Percentiles rank a stretch among this genome's conserved stretches.
Evolutionary conservation across 108 stramenopile species (phyloP).

Genomic region (Skeletonema menzelii): DNA sequence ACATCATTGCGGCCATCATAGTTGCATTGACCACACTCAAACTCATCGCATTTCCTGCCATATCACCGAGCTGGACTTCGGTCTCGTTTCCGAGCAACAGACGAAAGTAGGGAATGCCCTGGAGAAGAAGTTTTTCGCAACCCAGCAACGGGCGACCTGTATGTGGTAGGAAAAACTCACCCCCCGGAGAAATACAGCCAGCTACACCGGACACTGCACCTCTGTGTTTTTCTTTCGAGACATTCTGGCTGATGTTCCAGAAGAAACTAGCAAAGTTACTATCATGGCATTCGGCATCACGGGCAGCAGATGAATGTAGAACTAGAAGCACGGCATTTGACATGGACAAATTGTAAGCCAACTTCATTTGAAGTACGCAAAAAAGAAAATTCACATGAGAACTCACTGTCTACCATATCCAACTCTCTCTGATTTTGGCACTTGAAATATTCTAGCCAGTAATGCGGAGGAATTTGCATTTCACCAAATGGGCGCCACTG

Average conservation of each 20-base stretch:
- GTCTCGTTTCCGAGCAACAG: slow-evolving; percentile 72
- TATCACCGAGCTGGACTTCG: slow-evolving; percentile 77
- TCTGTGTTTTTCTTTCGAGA: slow-evolving; percentile 63
- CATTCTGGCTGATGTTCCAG: slow-evolving; percentile 81
- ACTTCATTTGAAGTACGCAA: too few relatives aligned
- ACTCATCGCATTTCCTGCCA: slow-evolving; percentile 86
- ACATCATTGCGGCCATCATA: slow-evolving; percentile 63
- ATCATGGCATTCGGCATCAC: slow-evolving; percentile 72
- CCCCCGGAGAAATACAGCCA: slow-evolving; percentile 78
- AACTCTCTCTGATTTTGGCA: slow-evolving; percentile 40
- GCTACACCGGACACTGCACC: slow-evolving; percentile 55
- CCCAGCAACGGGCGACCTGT: slow-evolving; percentile 67
- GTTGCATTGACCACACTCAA: slow-evolving; percentile 73
- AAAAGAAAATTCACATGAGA: not conserved
- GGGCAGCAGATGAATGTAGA: slow-evolving; percentile 52
- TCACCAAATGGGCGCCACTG: slow-evolving; percentile 56
- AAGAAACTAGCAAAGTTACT: slow-evolving; percentile 56
- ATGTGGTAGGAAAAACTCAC: slow-evolving; percentile 71
- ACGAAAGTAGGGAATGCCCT: slow-evolving; percentile 79
- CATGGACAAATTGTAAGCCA: too few relatives aligned
- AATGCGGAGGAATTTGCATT: slow-evolving; percentile 63
- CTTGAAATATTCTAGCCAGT: slow-evolving; percentile 69
- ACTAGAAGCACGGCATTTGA: not conserved
- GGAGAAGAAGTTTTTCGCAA: slow-evolving; percentile 76
- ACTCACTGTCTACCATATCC: slow-evolving; percentile 53